Base-by-base conservation (phyloP, 2,329 filamentous ascomycete genomes). In the Sclerotinia spermophila region DNA sequence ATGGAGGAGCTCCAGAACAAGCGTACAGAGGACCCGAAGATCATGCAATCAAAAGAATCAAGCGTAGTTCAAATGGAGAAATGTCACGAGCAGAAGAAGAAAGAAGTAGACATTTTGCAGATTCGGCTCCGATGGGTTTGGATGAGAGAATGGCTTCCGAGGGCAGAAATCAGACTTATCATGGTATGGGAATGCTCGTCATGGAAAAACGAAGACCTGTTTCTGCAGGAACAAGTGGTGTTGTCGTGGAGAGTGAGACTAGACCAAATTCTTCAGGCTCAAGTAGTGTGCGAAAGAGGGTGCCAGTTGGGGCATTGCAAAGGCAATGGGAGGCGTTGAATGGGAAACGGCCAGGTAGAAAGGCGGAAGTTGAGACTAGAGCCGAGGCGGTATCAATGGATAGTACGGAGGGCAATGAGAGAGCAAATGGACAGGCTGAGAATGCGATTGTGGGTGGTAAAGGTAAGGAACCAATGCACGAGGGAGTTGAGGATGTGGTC, bases 251-350 rank as follows among this genome's bases (percentile, higher is more conserved):
- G 5, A 33, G 62, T 5, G 7, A n/a, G 40, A 67, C 27, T 27
- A 40, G 33, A 56, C 45, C 38, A 17, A 56, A 51, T 15, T 48
- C 19, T 48, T 48, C 35, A 6, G 35, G 51, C 17, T 56, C 51
- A 27, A 58, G 38, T 42, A 51, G 33, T n/a, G 42, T 58, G 38
- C 45, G 45, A n/a, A 66, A 69, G 67, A 71, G 61, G 35, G 67
- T 71, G 1, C 70, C 67, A 1, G 60, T 69, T 19, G 27, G 19
- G 5, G 56, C 27, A 4, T 44, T 55, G 19, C 70, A 71, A 42
- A 38, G 67, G 51, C 65, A 33, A 21, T 71, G 70, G 70, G 70
- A 71, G 44, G 59, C 67, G 24, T 60, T 71, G 44, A 61, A 70
- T 42, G 67, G 67, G 40, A 62, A 55, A 40, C 30, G 51, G 4